Conservation (phyloP, 169 alveolate genomes). For the Plasmodium gaboni region DNA sequence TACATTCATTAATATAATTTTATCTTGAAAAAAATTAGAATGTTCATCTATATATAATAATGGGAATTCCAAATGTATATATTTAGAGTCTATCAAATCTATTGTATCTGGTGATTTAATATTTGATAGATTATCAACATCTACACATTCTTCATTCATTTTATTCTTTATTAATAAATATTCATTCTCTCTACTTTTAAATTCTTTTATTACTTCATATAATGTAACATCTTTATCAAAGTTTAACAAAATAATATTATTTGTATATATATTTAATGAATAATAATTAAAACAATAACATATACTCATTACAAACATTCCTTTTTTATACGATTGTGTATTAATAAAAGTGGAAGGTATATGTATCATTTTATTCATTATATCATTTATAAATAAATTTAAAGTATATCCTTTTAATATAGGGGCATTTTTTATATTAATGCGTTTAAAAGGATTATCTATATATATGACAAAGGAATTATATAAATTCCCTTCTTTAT, state of each 20-base stretch:
- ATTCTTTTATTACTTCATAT: slow-evolving; percentile 38
- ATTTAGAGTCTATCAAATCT: slow-evolving; percentile 26
- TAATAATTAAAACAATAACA: slow-evolving; percentile 34
- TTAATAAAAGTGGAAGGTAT: slow-evolving; percentile 49
- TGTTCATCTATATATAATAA: slow-evolving; percentile 45
- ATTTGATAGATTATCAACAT: slow-evolving; percentile 32
- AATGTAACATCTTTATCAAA: slow-evolving; percentile 38
- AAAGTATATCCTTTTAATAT: slow-evolving; percentile 46
- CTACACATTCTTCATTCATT: slow-evolving; percentile 39
- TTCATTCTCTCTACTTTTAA: slow-evolving; percentile 17
- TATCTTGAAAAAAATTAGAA: slow-evolving; percentile 43
- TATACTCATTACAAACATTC: slow-evolving; percentile 19
- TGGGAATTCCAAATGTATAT: slow-evolving; percentile 58
- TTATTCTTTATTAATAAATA: slow-evolving; percentile 56
- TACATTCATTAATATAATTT: slow-evolving; percentile 36
- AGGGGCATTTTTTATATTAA: slow-evolving; percentile 42
- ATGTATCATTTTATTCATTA: slow-evolving; percentile 64
- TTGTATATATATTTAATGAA: slow-evolving; percentile 32
- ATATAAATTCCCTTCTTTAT: slow-evolving; percentile 23
- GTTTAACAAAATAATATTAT: slow-evolving; percentile 16
- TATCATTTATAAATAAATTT: slow-evolving; percentile 39
- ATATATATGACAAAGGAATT: slow-evolving; percentile 20
- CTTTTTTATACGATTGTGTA: slow-evolving; percentile 33
- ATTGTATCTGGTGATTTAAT: slow-evolving; percentile 36
- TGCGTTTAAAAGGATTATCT: slow-evolving; percentile 36